phyloP scores from a whole-genome alignment of 108 stramenopile species.

The Nitzschia palea region DNA sequence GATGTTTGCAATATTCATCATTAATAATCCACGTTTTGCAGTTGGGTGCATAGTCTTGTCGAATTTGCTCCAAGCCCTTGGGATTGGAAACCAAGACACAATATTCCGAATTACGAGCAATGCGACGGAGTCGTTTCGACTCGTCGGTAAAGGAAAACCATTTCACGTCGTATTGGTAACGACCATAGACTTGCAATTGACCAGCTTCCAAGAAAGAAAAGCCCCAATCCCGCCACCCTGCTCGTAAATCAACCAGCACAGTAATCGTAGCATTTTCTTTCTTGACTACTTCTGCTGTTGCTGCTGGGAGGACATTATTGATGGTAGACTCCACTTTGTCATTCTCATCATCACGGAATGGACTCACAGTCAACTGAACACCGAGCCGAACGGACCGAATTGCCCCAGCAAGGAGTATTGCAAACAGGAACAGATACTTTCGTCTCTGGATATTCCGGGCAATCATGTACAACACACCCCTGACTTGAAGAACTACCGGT shows the following conservation, averaged over 20 bases:
- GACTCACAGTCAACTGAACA: background rate
- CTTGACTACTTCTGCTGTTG: background rate
- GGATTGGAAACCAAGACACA: slow-evolving; percentile 18
- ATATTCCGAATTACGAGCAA: background rate
- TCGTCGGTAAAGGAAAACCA: slow-evolving; percentile 10
- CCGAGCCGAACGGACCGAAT: background rate
- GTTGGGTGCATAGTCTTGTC: slow-evolving; percentile 5
- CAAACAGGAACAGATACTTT: too few species aligned
- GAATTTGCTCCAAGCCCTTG: slow-evolving; percentile 13
- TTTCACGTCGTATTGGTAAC: background rate
- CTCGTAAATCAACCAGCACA: slow-evolving; percentile 7
- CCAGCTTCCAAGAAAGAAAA: slow-evolving; percentile 14
- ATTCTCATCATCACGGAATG: background rate
- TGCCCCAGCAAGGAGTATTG: too few species aligned
- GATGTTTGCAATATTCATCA: slow-evolving; percentile 28
- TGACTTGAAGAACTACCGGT: too few species aligned
- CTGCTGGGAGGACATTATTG: background rate
- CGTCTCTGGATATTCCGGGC: too few species aligned
- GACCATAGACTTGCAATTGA: slow-evolving; percentile 10
- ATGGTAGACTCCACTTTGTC: background rate
- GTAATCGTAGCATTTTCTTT: background rate
- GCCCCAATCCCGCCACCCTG: slow-evolving; percentile 16
- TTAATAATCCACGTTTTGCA: slow-evolving; percentile 31
- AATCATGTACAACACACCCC: too few species aligned
- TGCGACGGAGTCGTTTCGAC: background rate